Conservation (phyloP, 2,329 filamentous ascomycete genomes). For the Scortechinia acanthostroma region DNA sequence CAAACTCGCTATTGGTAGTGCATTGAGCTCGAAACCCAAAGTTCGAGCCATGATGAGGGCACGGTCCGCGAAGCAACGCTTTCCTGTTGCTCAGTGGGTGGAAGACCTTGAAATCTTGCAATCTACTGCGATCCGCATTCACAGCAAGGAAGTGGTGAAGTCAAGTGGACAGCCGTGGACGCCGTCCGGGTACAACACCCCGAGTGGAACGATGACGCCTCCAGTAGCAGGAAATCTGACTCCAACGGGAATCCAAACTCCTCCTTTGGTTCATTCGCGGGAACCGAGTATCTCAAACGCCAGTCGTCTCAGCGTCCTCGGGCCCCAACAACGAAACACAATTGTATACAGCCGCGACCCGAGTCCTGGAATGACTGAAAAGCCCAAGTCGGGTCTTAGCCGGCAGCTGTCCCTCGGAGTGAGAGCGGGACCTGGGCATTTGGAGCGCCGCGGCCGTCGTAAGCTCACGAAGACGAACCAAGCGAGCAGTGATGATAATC, state of each 20-base stretch:
- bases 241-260: constrained; percentile 8
- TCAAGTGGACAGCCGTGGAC: neutral
- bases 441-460: constrained; percentile 16
- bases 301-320: constrained; percentile 19
- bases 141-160: constrained; percentile 31
- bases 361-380: constrained; percentile 17
- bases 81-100: constrained; percentile 62
- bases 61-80: constrained; percentile 56
- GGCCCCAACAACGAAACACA: constrained; percentile 24
- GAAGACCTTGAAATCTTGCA: constrained; percentile 58
- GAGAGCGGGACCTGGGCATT: constrained; percentile 25
- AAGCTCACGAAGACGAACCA: constrained; percentile 13
- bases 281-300: constrained; percentile 15
- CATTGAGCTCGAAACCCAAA: constrained; percentile 45
- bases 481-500: neutral
- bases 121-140: constrained; percentile 47
- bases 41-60: constrained; percentile 57
- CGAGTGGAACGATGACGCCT: neutral
- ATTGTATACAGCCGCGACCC: constrained; percentile 26
- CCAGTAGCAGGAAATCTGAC: neutral
- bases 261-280: constrained; percentile 18
- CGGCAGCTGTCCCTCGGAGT: constrained; percentile 26
- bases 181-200: neutral
- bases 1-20: constrained; percentile 54
- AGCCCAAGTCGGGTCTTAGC: constrained; percentile 18